phyloP scores from a whole-genome alignment of 192 early-diverging fungal genomes.

The Funneliformis geosporum region DNA sequence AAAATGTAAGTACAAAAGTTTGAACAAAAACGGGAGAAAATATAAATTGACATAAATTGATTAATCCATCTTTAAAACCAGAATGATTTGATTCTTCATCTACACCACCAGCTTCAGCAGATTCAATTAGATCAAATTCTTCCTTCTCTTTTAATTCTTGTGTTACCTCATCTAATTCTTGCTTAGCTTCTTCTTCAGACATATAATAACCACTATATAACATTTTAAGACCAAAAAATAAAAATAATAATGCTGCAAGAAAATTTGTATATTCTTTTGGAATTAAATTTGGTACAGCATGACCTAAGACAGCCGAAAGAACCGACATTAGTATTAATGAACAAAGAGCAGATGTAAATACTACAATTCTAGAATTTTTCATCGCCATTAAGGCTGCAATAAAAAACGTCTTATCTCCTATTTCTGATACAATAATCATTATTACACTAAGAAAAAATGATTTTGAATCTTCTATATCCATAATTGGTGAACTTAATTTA shows the following conservation, averaged over 20 bases:
- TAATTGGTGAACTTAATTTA: not conserved
- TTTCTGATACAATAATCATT: constrained; percentile 95
- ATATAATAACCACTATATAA: constrained; percentile 80
- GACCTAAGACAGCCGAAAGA: constrained; percentile 90
- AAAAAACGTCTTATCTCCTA: constrained; percentile 99
- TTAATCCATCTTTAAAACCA: constrained; percentile 51
- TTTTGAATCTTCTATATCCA: constrained; percentile 40
- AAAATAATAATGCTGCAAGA: constrained; percentile 81
- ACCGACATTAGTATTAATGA: constrained; percentile 94
- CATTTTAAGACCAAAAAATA: constrained; percentile 93
- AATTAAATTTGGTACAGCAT: constrained; percentile 84
- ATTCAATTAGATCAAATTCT: constrained; percentile 53
- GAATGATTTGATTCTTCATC: constrained; percentile 41
- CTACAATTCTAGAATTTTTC: constrained; percentile 87
- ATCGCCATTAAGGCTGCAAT: constrained; percentile 99
- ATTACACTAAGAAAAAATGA: constrained; percentile 66
- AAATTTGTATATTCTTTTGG: constrained; percentile 86
- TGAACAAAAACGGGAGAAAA: constrained; percentile 94
- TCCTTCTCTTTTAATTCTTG: constrained; percentile 84
- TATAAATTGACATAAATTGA: constrained; percentile 73
- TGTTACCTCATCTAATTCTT: constrained; percentile 92
- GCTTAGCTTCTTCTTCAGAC: constrained; percentile 82
- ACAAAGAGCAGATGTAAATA: constrained; percentile 87
- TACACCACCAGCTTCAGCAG: constrained; percentile 60
- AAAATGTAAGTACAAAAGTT: constrained; percentile 93